phyloP scores from a whole-genome alignment of 257 asterid species.

The Solanum chiquidenum region DNA sequence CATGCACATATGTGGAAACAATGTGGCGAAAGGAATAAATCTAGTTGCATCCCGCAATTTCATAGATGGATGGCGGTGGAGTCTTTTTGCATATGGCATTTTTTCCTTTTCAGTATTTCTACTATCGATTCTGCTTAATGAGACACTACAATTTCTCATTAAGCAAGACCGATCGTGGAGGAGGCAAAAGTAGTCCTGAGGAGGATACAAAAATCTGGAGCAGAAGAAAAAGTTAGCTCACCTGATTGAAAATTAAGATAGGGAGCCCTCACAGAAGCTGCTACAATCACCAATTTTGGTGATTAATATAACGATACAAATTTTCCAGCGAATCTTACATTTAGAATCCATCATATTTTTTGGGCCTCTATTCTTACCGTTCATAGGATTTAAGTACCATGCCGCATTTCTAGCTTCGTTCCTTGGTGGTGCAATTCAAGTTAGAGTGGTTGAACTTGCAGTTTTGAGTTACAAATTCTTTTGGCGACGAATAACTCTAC shows the following conservation, averaged over 20 bases:
- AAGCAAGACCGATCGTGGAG: too few species aligned
- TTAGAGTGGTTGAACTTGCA: not conserved
- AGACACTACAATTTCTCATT: not conserved
- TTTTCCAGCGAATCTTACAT: too few species aligned
- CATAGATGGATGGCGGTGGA: not conserved
- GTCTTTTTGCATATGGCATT: not conserved
- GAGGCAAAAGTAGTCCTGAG: not conserved
- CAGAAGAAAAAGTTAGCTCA: not conserved
- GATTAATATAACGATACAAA: too few species aligned
- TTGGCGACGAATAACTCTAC: not conserved
- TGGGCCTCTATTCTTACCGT: not conserved
- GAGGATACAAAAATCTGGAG: not conserved
- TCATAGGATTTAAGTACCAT: too few species aligned
- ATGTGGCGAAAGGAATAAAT: not conserved
- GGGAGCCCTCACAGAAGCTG: not conserved
- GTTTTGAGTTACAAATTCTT: too few species aligned
- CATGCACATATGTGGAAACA: not conserved
- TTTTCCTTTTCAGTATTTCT: too few species aligned
- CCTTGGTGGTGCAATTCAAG: not conserved
- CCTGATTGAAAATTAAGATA: not conserved
- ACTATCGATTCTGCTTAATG: too few species aligned
- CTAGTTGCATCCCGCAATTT: not conserved
- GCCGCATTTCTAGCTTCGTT: not conserved
- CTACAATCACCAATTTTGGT: too few species aligned
- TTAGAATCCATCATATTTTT: too few species aligned